Percentiles rank a stretch among this genome's conserved stretches.
Evolutionary conservation across 1,139 yeast genomes (phyloP).

Genomic region (Diutina ranongensis): DNA sequence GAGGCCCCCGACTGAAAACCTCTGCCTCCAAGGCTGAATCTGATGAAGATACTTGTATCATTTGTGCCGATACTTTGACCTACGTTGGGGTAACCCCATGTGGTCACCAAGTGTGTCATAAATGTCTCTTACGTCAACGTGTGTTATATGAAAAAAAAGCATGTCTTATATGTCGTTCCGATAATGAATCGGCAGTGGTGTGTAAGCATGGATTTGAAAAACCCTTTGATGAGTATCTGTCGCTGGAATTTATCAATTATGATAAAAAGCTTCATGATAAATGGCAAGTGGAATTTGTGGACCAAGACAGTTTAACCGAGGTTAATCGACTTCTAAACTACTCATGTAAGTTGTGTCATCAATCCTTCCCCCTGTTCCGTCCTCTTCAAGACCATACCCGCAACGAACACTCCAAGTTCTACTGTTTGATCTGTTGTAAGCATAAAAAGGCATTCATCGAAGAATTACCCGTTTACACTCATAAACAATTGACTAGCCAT

Average conservation of each 20-base stretch:
- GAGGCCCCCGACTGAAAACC: not conserved
- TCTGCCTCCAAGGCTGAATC: not conserved
- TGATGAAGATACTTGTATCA: slow-evolving; percentile 38
- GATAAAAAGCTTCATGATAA: slow-evolving; percentile 30
- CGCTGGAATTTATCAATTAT: slow-evolving; percentile 23
- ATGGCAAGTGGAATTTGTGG: slow-evolving; percentile 41
- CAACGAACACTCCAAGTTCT: slow-evolving; percentile 44
- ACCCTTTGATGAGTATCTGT: slow-evolving; percentile 15
- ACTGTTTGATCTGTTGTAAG: slow-evolving; percentile 67
- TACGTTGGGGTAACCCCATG: slow-evolving; percentile 72
- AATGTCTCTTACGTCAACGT: slow-evolving; percentile 73
- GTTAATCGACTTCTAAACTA: slow-evolving; percentile 30
- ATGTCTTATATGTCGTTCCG: slow-evolving; percentile 80
- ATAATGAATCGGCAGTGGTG: slow-evolving; percentile 46
- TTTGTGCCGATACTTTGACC: slow-evolving; percentile 66
- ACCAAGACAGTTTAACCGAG: slow-evolving; percentile 30
- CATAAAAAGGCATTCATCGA: slow-evolving; percentile 67
- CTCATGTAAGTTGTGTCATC: slow-evolving; percentile 47
- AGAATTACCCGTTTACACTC: slow-evolving; percentile 56
- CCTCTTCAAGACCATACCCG: slow-evolving; percentile 56
- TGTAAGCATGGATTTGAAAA: slow-evolving; percentile 21
- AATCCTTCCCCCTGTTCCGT: slow-evolving; percentile 36
- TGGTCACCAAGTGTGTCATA: slow-evolving; percentile 74
- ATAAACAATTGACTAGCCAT: slow-evolving; percentile 57
- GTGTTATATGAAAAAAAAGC: slow-evolving; percentile 62